phyloP scores from a whole-genome alignment of 2,329 filamentous ascomycete species.

The Verticillium dahliae region DNA sequence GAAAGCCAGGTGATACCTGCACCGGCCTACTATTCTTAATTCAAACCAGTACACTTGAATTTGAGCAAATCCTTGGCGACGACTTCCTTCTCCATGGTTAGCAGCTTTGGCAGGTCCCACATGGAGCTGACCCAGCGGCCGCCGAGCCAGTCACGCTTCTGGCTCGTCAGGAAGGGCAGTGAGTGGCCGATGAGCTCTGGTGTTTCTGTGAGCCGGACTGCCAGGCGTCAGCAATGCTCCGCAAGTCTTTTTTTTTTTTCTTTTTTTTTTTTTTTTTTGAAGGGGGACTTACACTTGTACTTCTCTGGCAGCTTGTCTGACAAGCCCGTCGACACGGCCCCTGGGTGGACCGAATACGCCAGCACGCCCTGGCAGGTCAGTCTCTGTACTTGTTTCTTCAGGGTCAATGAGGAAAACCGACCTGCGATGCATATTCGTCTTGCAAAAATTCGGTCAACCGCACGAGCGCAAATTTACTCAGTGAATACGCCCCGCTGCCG shows the following conservation, averaged over 20 bases:
- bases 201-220: slow-evolving; percentile 12
- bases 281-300: slow-evolving; percentile 3
- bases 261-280: too few relatives aligned
- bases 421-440: slow-evolving; percentile 30
- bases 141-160: slow-evolving; percentile 8
- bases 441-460: slow-evolving; percentile 42
- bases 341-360: slow-evolving; percentile 32
- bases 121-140: slow-evolving; percentile 11
- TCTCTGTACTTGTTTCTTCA: neutral
- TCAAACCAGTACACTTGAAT: slow-evolving; percentile 9
- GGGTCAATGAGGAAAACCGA: neutral
- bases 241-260: rapidly evolving
- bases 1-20: too few relatives aligned
- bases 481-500: slow-evolving; percentile 35
- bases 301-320: slow-evolving; percentile 9
- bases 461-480: slow-evolving; percentile 40
- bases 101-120: slow-evolving; percentile 9
- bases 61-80: slow-evolving; percentile 6
- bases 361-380: slow-evolving; percentile 25
- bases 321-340: slow-evolving; percentile 27
- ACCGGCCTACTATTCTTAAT: neutral
- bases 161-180: slow-evolving; percentile 6
- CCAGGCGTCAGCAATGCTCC: neutral
- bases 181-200: slow-evolving; percentile 10
- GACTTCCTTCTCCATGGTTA: slow-evolving; percentile 5